These are phyloP conservation scores for Neopestalotiopsis clavispora DNA, from an alignment of 2,329 filamentous ascomycete genomes.

Conservation along the genomic window DNA sequence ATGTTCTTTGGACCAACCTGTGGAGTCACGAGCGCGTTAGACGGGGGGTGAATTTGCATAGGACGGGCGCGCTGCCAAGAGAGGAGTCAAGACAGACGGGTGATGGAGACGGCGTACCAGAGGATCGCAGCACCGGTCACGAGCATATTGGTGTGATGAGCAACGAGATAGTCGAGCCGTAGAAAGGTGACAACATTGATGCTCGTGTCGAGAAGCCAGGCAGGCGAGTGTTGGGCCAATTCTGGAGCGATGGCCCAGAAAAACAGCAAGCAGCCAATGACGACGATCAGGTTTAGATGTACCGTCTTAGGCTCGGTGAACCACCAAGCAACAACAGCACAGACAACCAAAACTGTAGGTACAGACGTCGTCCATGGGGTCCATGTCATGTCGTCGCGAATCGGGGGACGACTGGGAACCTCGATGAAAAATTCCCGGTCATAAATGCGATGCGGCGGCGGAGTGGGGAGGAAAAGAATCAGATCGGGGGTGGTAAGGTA, in stretches of 20 bases:
- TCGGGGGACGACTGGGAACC: constrained; percentile 27
- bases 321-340: constrained; percentile 48
- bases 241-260: constrained; percentile 48
- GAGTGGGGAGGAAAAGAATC: constrained; percentile 15
- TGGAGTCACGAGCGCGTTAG: constrained; percentile 9
- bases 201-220: constrained; percentile 39
- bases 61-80: constrained; percentile 11
- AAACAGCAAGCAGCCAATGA: constrained; percentile 44
- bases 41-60: background rate
- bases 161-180: constrained; percentile 51
- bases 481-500: background rate
- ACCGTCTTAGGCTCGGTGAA: constrained; percentile 49
- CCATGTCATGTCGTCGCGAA: constrained; percentile 54
- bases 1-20: constrained; percentile 85
- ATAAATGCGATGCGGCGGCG: constrained; percentile 12
- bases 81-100: constrained; percentile 15
- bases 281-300: constrained; percentile 46
- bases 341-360: constrained; percentile 49
- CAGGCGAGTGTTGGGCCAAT: constrained; percentile 40
- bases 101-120: constrained; percentile 49
- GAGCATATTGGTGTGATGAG: constrained; percentile 59
- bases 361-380: constrained; percentile 50
- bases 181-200: constrained; percentile 43
- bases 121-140: constrained; percentile 57
- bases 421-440: constrained; percentile 15